phyloP scores from a whole-genome alignment of 2,329 filamentous ascomycete species.

The Exophiala alcalophila region DNA sequence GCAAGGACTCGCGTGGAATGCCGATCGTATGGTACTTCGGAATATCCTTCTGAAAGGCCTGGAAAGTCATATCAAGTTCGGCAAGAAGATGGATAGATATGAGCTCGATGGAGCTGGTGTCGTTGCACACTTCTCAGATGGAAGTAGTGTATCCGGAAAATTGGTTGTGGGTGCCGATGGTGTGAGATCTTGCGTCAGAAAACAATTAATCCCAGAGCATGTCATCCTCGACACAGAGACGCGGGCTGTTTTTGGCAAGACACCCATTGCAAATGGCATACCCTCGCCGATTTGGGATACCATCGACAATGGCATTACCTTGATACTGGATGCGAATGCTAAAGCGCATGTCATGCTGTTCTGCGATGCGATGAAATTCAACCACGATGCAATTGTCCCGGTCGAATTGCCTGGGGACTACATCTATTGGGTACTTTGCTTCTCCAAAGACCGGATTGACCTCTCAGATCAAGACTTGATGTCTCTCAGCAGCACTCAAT shows the following conservation, averaged over 20 bases:
- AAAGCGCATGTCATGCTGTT: constrained; percentile 2
- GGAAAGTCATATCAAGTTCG: constrained; percentile 34
- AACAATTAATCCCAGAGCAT: constrained; percentile 38
- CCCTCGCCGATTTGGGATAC: constrained; percentile 12
- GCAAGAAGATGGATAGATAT: constrained; percentile 32
- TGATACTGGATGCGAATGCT: constrained; percentile 1
- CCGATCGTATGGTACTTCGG: constrained; percentile 38
- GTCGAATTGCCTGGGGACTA: constrained; percentile 29
- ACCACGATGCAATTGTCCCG: constrained; percentile 1
- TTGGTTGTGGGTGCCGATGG: constrained; percentile 31
- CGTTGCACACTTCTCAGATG: constrained; percentile 30
- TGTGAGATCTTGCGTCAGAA: constrained; percentile 37
- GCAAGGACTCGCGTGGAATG: constrained; percentile 18
- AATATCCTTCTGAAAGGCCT: constrained; percentile 35
- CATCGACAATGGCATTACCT: constrained; percentile 10
- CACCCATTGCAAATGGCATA: constrained; percentile 27
- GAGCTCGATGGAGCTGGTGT: constrained; percentile 32
- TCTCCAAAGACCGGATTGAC: constrained; percentile 7
- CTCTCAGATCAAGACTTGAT: constrained; percentile 12
- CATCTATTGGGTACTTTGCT: constrained; percentile 31
- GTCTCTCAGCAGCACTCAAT: constrained; percentile 1
- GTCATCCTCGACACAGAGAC: constrained; percentile 39
- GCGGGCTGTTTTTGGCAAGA: constrained; percentile 43
- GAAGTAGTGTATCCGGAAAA: constrained; percentile 12
- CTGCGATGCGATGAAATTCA: constrained; percentile 11